Conservation (phyloP, 257 asterid species). For the Parsonsia alboflavescens region DNA sequence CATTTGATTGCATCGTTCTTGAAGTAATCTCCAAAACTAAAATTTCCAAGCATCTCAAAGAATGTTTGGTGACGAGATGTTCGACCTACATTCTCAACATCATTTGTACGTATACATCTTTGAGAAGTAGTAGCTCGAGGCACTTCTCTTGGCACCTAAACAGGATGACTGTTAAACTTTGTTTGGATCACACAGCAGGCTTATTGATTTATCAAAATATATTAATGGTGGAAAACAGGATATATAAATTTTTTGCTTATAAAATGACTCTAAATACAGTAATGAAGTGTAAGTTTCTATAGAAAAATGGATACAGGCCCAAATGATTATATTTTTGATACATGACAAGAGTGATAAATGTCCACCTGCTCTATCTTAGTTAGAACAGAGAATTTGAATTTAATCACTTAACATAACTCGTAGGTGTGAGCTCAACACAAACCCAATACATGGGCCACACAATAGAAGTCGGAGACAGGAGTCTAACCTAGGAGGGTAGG, state of each 20-base stretch:
- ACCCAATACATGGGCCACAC: too few species aligned
- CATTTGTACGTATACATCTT: constrained; percentile 89
- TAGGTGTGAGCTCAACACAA: too few species aligned
- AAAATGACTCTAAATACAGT: neutral
- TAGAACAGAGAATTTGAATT: too few species aligned
- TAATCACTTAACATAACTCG: too few species aligned
- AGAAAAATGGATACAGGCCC: neutral
- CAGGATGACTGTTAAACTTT: constrained; percentile 22
- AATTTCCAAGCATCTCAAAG: constrained; percentile 99
- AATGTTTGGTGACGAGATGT: constrained; percentile 96
- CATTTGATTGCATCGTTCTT: constrained; percentile 84
- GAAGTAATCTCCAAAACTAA: constrained; percentile 97
- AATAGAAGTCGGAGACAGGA: too few species aligned
- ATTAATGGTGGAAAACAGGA: neutral
- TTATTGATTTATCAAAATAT: neutral
- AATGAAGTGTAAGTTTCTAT: neutral
- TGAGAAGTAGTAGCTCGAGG: constrained; percentile 93
- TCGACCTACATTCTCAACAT: constrained; percentile 85
- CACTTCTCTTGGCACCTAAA: constrained; percentile 80
- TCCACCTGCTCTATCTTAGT: too few species aligned
- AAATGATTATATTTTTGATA: neutral
- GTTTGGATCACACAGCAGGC: neutral
- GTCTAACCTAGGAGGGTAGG: too few species aligned
- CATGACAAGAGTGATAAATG: neutral
- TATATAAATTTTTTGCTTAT: neutral